Evolutionary conservation across 2,329 filamentous ascomycete genomes (phyloP), one percentile per base, ranked within the genome.

Genomic region (Dryadomyces quercus-mongolicae): DNA sequence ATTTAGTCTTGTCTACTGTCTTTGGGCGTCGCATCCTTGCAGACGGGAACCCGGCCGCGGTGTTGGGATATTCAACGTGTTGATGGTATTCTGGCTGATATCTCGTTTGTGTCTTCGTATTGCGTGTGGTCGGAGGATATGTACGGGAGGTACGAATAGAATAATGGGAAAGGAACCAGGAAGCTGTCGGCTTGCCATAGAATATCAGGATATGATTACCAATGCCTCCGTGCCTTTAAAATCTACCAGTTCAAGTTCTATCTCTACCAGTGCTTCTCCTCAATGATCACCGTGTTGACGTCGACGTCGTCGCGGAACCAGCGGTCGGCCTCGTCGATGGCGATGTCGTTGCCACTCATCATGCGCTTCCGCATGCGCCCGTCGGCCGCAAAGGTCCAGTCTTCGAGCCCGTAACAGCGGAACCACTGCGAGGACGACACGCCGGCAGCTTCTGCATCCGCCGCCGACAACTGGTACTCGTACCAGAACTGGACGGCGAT

Each of bases 401-500:
- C 84, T 63, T 89, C 85, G 12, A 94, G 76, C 0, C 89, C 89
- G 63, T 94, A 94, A 47, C 85, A 90, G n/a, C 88, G 76, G 76
- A 85, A 91, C 88, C 88, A 95, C 66, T 88, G 82, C 18, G 34
- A 13, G 13, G 49, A 16, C 18, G 20, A 12, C 21, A 34, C 21
- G 5, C 22, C 49, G 20, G 34, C 49, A 1, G 49, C 49, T 1
- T 20, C 36, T 2, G 49, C 49, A 21, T 18, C 49, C 69, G 62
- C 92, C 86, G 59, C 82, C 77, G 36, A 22, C 51, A 50, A 38
- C 53, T 52, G 53, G 69, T 82, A 91, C 67, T 94, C 85, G 63
- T 92, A 94, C 88, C 88, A 94, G 66, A 93, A 94, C 64, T 95
- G 88, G 21, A 94, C 89, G 1, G 88, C 88, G 59, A 91, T 92